phyloP scores from a whole-genome alignment of 257 asterid species.

The Lantana camara region DNA sequence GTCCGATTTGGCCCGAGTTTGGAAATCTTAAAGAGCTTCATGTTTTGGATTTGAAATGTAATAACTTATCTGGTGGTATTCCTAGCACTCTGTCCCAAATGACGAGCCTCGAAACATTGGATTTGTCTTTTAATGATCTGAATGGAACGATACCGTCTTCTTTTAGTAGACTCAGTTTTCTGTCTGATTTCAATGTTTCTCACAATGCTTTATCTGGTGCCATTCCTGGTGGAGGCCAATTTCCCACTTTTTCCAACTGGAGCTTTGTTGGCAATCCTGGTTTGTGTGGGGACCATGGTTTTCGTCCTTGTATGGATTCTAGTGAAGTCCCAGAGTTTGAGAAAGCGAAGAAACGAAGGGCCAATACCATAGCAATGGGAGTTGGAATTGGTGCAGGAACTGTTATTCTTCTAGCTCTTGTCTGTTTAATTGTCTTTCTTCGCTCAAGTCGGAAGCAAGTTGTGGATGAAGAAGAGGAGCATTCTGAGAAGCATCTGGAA shows the following conservation, averaged over 20 bases:
- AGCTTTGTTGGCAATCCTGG: slow-evolving; percentile 71
- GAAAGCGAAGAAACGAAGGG: slow-evolving; percentile 34
- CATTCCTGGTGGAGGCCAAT: slow-evolving; percentile 67
- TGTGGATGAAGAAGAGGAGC: slow-evolving; percentile 45
- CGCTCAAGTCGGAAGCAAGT: slow-evolving; percentile 38
- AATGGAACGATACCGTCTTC: slow-evolving; percentile 68
- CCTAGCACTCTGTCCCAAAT: slow-evolving; percentile 59
- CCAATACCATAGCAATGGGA: slow-evolving; percentile 46
- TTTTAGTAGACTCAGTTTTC: slow-evolving; percentile 49
- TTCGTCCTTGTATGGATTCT: slow-evolving; percentile 34
- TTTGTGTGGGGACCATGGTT: slow-evolving; percentile 61
- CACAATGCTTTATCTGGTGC: slow-evolving; percentile 61
- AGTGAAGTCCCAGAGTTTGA: slow-evolving; percentile 21
- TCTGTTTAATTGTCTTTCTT: slow-evolving; percentile 36
- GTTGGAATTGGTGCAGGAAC: slow-evolving; percentile 62
- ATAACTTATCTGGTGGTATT: slow-evolving; percentile 63
- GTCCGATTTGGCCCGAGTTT: slow-evolving; percentile 74
- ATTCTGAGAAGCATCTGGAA: slow-evolving; percentile 40
- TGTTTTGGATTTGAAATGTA: slow-evolving; percentile 62
- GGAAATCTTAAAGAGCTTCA: slow-evolving; percentile 66
- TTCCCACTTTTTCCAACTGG: slow-evolving; percentile 52
- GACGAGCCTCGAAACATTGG: slow-evolving; percentile 65
- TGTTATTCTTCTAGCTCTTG: slow-evolving; percentile 42
- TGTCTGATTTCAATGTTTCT: slow-evolving; percentile 65
- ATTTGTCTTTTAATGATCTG: slow-evolving; percentile 67